These are phyloP conservation scores for Vitis hybrid DNA, from an alignment of 177 flowering plant species.

Conservation along the genomic window DNA sequence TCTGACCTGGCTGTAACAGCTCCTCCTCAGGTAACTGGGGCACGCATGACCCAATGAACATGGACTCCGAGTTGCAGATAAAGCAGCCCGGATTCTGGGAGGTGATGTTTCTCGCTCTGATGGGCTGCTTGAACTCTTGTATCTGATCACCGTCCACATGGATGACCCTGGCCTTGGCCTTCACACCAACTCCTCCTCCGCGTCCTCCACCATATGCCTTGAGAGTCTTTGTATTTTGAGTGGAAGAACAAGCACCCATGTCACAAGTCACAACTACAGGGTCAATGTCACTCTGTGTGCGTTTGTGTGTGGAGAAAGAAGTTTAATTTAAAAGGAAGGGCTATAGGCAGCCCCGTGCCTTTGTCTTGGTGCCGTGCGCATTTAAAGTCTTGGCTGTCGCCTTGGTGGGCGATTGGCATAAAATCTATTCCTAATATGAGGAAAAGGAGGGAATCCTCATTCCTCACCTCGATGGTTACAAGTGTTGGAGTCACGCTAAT, in stretches of 20 bases:
- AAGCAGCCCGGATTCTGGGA: slow-evolving; percentile 33
- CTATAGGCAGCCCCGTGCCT: too few relatives aligned
- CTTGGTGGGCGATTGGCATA: too few relatives aligned
- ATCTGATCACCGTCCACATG: slow-evolving; percentile 33
- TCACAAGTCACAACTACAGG: not conserved
- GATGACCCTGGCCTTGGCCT: slow-evolving; percentile 23
- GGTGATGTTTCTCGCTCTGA: slow-evolving; percentile 20
- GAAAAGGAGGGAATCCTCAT: too few relatives aligned
- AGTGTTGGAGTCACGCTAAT: too few relatives aligned
- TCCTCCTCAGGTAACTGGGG: slow-evolving; percentile 31
- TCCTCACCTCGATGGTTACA: too few relatives aligned
- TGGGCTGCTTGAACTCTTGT: slow-evolving; percentile 32
- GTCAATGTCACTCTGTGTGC: too few relatives aligned
- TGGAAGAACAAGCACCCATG: slow-evolving; percentile 18
- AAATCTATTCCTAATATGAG: too few relatives aligned
- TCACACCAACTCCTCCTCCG: not conserved
- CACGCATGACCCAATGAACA: slow-evolving; percentile 27
- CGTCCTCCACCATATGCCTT: not conserved
- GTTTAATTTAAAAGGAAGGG: too few relatives aligned
- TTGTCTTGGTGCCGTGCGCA: too few relatives aligned
- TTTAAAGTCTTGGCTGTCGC: too few relatives aligned
- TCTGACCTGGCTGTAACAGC: slow-evolving; percentile 35
- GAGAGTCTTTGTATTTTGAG: not conserved
- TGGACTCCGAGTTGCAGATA: slow-evolving; percentile 41
- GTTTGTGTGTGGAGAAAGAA: too few relatives aligned